Evolutionary conservation across 164 flowering plant species (phyloP), one percentile per base, ranked within the genome.

Genomic region (Cinnamomum micranthum): DNA sequence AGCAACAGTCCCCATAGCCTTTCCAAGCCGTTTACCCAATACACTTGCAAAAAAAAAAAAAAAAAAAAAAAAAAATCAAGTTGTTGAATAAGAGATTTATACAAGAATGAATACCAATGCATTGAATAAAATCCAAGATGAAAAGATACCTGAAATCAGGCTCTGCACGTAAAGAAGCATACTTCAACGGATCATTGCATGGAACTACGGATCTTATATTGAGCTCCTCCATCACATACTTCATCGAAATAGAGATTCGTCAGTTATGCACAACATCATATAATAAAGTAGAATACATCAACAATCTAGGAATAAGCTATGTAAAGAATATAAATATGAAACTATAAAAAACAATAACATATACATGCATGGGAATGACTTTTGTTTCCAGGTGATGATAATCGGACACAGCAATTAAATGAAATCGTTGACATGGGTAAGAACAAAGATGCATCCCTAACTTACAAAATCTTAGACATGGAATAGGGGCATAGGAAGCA

Each of bases 211-310:
- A 85, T 73, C 91, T 77, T 47, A 94, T 74, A 78, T 94, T 96
- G 70, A 96, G 91, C 74, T 96, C 99, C 81, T 96, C 99, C 35
- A 90, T 84, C 74, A 92, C 95, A 84, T 89, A 96, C 95, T 94
- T 69, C 74, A 78, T 23, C 4, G 63, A 6, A 74, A 75, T 58
- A 7, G 24, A 28, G 58, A n/a, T 65, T 24, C 13, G 23, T 22
- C 15, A 66, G 59, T 31, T 51, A n/a, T 33, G 50, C 22, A 55
- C 60, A 55, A 55, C 60, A 74, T 25, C 4, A 58, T 33, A 58
- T 55, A 20, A 55, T 55, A 14, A 14, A 15, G 17, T 55, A 3
- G 17, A 14, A 55, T 15, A 17, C 12, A 55, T 4, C n/a, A 55
- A 13, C 19, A 55, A 55, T 20, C 60, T 55, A 55, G 13, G n/a